Percentiles rank a stretch among this genome's conserved stretches.
phyloP scores from a whole-genome alignment of 1,284 basidiomycete genomes.

The Ceratorhiza oryzae-sativae region DNA sequence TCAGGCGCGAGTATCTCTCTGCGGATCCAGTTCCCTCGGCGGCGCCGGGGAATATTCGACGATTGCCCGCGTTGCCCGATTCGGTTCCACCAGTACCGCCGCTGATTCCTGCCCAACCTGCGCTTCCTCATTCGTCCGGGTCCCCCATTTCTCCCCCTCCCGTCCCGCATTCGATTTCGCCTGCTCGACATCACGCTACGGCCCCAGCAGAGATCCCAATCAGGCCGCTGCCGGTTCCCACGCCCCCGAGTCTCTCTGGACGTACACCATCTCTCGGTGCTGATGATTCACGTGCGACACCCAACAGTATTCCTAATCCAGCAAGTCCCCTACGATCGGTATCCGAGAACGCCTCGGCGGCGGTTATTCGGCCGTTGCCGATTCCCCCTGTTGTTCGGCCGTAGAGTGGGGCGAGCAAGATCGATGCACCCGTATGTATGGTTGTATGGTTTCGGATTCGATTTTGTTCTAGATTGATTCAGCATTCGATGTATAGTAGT shows the following conservation, averaged over 20 bases:
- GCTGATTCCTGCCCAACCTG: too few relatives aligned
- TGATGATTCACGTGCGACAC: too few relatives aligned
- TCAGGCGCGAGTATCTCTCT: not conserved
- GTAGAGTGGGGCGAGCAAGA: too few relatives aligned
- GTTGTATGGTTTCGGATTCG: not conserved
- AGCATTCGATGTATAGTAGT: not conserved
- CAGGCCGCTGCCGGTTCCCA: slow-evolving; percentile 7
- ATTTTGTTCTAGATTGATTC: not conserved
- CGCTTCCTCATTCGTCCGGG: too few relatives aligned
- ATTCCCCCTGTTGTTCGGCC: not conserved
- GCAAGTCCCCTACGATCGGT: not conserved
- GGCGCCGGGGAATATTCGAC: not conserved
- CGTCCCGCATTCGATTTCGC: too few relatives aligned
- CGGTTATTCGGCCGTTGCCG: not conserved
- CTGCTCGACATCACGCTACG: not conserved
- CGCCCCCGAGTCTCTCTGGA: not conserved
- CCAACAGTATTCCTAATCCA: too few relatives aligned
- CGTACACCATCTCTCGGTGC: not conserved
- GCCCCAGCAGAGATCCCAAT: not conserved
- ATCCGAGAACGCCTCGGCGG: not conserved
- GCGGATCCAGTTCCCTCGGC: not conserved
- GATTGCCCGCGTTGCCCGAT: not conserved
- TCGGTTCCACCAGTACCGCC: too few relatives aligned
- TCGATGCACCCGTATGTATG: not conserved
- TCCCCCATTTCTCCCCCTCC: too few relatives aligned